These are phyloP conservation scores for Podaxis sp. DNA, from an alignment of 768 basidiomycete species.

Conservation along the genomic window DNA sequence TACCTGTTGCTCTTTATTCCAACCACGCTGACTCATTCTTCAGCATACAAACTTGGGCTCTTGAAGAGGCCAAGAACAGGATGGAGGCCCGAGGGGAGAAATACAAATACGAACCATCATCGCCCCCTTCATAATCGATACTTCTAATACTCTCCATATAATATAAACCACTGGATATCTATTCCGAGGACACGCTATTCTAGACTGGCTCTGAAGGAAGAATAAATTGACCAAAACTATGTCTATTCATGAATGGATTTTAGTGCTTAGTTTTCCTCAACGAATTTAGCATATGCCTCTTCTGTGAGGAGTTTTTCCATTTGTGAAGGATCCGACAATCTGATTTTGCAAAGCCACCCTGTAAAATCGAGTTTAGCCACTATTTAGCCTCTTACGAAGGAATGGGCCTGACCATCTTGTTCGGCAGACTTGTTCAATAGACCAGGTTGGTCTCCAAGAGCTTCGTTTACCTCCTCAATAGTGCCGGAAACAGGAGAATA, in stretches of 20 bases:
- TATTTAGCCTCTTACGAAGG: not conserved
- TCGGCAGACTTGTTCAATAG: slow-evolving; percentile 90
- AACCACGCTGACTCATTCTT: slow-evolving; percentile 5
- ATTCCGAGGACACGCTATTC: slow-evolving; percentile 7
- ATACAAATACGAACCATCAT: slow-evolving; percentile 71
- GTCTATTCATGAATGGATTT: not conserved
- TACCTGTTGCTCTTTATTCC: not conserved
- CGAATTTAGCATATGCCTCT: slow-evolving; percentile 63
- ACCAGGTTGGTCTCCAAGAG: slow-evolving; percentile 64
- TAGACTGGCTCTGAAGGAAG: not conserved
- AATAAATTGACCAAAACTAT: not conserved
- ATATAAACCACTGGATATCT: slow-evolving; percentile 9
- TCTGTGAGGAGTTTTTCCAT: slow-evolving; percentile 74
- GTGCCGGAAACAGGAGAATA: slow-evolving; percentile 92
- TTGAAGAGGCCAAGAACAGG: slow-evolving; percentile 83
- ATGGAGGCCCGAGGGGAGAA: slow-evolving; percentile 95
- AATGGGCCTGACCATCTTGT: slow-evolving; percentile 60
- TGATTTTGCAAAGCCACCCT: slow-evolving; percentile 98
- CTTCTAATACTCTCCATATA: not conserved
- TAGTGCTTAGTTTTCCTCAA: slow-evolving; percentile 29
- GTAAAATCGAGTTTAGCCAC: not conserved
- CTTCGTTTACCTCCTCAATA: slow-evolving; percentile 77
- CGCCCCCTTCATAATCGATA: slow-evolving; percentile 24
- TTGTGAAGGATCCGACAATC: slow-evolving; percentile 74
- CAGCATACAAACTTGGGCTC: slow-evolving; percentile 92